A percentile compares a stretch with the other conserved stretches of the same genome.
These are phyloP conservation scores for Sporothrix curviconia DNA, from an alignment of 2,329 filamentous ascomycete genomes.

Conservation along the genomic window DNA sequence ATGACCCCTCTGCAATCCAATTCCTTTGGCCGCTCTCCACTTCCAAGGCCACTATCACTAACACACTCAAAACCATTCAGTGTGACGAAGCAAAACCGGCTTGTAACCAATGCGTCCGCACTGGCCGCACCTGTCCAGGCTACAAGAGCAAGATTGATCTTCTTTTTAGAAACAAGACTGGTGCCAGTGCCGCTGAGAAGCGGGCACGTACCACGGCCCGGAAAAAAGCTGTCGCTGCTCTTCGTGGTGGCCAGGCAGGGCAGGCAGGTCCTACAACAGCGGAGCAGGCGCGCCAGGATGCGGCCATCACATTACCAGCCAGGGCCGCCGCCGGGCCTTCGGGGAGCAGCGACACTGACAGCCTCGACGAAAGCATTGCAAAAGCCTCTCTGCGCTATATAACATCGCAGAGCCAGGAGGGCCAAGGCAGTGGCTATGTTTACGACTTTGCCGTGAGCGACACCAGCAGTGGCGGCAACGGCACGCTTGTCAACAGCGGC, in stretches of 20 bases:
- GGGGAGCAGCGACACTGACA: background rate
- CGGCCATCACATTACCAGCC: background rate
- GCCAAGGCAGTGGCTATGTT: background rate
- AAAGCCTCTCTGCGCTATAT: background rate
- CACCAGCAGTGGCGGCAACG: background rate
- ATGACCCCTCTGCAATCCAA: background rate
- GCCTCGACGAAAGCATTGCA: background rate
- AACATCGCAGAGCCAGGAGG: background rate
- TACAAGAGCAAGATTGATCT: conserved; percentile 68
- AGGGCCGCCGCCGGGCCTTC: background rate
- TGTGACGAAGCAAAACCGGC: conserved; percentile 62
- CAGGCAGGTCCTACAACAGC: background rate
- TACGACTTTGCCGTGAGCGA: background rate
- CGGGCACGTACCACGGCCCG: conserved; percentile 7
- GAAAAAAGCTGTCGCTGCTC: background rate
- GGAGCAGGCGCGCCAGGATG: background rate
- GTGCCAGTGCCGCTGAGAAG: conserved; percentile 32
- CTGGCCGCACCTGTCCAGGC: conserved; percentile 56
- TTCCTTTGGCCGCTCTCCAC: background rate
- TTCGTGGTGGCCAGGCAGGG: conserved; percentile 11
- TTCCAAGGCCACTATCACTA: conserved; percentile 7
- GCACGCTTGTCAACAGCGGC: background rate
- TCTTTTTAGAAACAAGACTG: conserved; percentile 66
- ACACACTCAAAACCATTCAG: conserved; percentile 31
- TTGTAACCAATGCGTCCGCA: conserved; percentile 59